Evolutionary conservation across 208 protist species (phyloP), one percentile per base, ranked within the genome.

Genomic region (Crithidia fasciculata): DNA sequence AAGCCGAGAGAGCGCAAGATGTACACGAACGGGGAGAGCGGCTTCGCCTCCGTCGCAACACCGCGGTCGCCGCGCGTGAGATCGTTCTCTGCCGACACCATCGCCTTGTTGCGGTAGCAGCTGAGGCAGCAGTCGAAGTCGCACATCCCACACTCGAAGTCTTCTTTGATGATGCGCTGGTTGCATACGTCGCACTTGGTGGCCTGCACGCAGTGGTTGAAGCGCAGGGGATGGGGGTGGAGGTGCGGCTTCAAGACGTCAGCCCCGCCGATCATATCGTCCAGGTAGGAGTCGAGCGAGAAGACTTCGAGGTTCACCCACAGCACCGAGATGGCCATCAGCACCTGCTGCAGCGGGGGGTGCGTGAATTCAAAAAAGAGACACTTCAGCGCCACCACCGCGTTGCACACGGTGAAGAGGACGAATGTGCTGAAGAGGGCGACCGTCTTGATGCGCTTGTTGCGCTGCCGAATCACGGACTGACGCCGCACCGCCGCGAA

Each of bases 181-280:
- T 76, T 84, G 80, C 85, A 90, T 66, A 82, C 67, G 53, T 90
- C 79, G 53, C 81, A 87, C 69, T 85, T 78, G 16, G 80, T 81
- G 37, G 62, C 72, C 19, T 71, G 47, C 52, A 84, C 82, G 44
- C 50, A 57, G 65, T 74, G 81, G 68, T 82, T 84, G 62, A 87
- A 83, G 56, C 69, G 69, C 9, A 88, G 70, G 13, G 63, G 76
- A 61, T 88, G 84, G 2, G 74, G 72, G 69, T 88, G 84, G 54
- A 88, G 76, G 18, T 73, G 50, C 16, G 74, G 58, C 60, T 81
- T 78, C 55, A 71, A 58, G 52, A 75, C 69, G 43, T 89, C 81
- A 5, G 69, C 56, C 12, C 56, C 65, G 28, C 74, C 69, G 15
- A 74, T 59, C 8, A 76, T 37, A 12, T 70, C 61, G 39, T 63